Evolutionary conservation across 2,329 filamentous ascomycete genomes (phyloP), one percentile per base, ranked within the genome.

Genomic region (Hypoxylon sp.): DNA sequence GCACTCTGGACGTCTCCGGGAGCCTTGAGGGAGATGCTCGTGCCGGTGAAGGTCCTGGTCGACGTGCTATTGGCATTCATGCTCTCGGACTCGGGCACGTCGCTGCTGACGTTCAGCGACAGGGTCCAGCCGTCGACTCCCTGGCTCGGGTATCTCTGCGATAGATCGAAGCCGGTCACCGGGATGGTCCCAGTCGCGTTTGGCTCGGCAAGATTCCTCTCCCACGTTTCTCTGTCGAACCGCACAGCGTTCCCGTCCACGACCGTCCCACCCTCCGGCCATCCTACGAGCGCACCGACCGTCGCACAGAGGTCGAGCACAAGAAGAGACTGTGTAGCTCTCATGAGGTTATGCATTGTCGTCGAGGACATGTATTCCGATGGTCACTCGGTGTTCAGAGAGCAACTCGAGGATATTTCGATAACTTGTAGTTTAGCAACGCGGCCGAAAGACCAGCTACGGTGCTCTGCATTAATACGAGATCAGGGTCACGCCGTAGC

Each of bases 121-220:
- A 70, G 51, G 7, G 50, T 67, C 71, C 55, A 72, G 60, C 56
- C 86, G 78, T 13, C 88, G 72, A 54, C 77, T 73, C 17, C 79
- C 79, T 27, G 79, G 77, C 38, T 78, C 73, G 50, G 87, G 73
- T 46, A 87, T 72, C 43, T 82, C 75, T 55, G 80, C 76, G 54
- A 65, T 31, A 61, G 58, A 18, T 64, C 61, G 20, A 63, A 67
- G 1, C 66, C 69, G 10, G 55, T 53, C 6, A 70, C 50, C 3
- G 63, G 23, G 24, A 63, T 53, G 11, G 47, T 18, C 33, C 64
- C 62, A 15, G 60, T 62, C 2, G 64, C 63, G 29, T 63, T 62
- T 1, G 63, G 60, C n/a, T 49, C 17, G 69, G 80, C 71, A 77
- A 86, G 83, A 77, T 79, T 74, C 10, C 59, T 35, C 23, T 70